These are phyloP conservation scores for Metschnikowia kofuensis DNA, from an alignment of 805 yeast genomes.

Conservation along the genomic window DNA sequence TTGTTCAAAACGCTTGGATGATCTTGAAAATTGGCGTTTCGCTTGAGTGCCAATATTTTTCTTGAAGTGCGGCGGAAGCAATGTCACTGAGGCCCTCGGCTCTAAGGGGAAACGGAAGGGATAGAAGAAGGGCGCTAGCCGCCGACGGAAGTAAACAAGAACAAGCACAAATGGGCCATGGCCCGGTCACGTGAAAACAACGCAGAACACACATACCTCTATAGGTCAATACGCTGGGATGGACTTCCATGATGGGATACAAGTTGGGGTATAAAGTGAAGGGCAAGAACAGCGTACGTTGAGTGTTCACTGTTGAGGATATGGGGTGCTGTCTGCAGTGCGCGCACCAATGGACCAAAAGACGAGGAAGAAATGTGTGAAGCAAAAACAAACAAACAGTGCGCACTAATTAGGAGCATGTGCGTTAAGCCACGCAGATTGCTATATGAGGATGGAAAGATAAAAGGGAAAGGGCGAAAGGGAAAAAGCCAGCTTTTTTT, in stretches of 20 bases:
- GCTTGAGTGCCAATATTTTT: no score
- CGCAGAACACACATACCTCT: slow-evolving; percentile 54
- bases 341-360: background rate
- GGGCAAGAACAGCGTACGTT: slow-evolving; percentile 5
- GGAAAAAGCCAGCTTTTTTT: no score
- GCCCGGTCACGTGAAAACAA: background rate
- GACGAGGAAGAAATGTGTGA: background rate
- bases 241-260: slow-evolving; percentile 54
- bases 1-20: no score
- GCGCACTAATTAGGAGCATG: background rate
- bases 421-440: background rate
- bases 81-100: no score
- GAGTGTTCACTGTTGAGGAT: slow-evolving; percentile 3
- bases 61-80: no score
- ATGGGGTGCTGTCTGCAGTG: background rate
- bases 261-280: background rate
- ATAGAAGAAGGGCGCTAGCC: background rate
- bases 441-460: no score
- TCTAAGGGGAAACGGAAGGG: no score
- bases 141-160: background rate
- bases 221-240: slow-evolving; percentile 72
- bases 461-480: no score
- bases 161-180: background rate
- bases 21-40: no score
- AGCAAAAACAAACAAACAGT: background rate